Base-by-base conservation (phyloP, 495 filamentous ascomycete genomes). In the Clavariopsis aquatica region DNA sequence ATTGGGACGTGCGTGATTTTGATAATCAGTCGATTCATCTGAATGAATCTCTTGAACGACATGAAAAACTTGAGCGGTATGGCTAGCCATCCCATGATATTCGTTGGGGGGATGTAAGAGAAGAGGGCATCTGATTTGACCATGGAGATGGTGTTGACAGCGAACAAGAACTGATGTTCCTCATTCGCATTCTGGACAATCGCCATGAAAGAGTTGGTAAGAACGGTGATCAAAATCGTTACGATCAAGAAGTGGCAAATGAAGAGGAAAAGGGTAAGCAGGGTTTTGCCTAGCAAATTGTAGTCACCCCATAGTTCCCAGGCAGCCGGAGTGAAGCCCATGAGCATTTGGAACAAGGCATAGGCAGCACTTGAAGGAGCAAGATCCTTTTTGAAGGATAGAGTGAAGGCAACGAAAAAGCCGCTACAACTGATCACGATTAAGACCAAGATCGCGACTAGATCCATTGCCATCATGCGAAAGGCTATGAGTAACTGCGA, bases 211-310 rank as follows among this genome's bases (percentile, higher is more conserved):
- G 89, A 93, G 73, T 96, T 96, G 1, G 91, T 94, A 41, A 96
- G 78, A 28, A 97, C 93, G 0, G 91, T 94, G 71, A 98, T 91
- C 49, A 98, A 77, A 49, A 96, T 93, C 8, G 93, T 95, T 34
- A 96, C 85, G n/a, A 96, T 86, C 52, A 96, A 82, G 69, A 96
- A 98, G 75, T 96, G 93, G 75, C 90, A 93, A 56, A 96, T 93
- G 74, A 96, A 89, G 23, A 98, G 80, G 72, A 96, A 96, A 15
- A 93, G 68, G 0, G 85, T 86, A 69, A 96, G 75, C 24, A 96
- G 82, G 0, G 80, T 75, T 66, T 86, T 89, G 2, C 92, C 93
- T 47, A 96, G 77, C 46, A 83, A 69, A 70, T 91, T 92, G 67
- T 93, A 96, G 17, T 86, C 82, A 12, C 83, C 80, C 92, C 92